Evolutionary conservation across 257 asterid species (phyloP).

Genomic region (Fraxinus americana): DNA sequence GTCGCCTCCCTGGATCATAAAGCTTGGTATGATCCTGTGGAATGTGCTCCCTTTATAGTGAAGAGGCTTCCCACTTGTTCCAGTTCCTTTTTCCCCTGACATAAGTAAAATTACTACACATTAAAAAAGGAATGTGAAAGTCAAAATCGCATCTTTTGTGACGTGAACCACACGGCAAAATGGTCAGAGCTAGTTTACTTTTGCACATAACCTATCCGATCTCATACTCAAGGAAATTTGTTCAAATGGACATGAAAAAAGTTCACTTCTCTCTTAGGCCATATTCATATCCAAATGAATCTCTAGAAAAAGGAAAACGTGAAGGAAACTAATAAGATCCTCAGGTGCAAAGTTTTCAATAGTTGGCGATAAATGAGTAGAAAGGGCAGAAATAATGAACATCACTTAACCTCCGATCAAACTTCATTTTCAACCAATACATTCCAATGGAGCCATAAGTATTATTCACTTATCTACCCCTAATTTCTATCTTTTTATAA

Average conservation of each 20-base stretch:
- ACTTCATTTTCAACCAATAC: too few species aligned
- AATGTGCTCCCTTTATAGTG: conserved; percentile 82
- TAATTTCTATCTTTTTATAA: too few species aligned
- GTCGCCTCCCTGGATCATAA: conserved; percentile 98
- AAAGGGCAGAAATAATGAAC: neutral
- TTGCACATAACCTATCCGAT: neutral
- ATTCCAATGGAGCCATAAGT: too few species aligned
- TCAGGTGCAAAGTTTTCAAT: neutral
- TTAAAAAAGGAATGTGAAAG: conserved; percentile 11
- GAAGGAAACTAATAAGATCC: neutral
- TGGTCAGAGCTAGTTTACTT: conserved; percentile 2
- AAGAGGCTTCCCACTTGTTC: conserved; percentile 73
- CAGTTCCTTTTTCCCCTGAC: conserved; percentile 90
- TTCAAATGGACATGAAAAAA: neutral
- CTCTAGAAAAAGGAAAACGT: neutral
- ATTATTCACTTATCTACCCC: too few species aligned
- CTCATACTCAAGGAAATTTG: conserved; percentile 9
- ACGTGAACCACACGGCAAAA: conserved; percentile 17
- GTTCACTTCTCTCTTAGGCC: neutral
- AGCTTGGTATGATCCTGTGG: conserved; percentile 90
- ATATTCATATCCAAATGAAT: neutral
- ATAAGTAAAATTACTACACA: conserved; percentile 8
- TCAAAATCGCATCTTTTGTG: conserved; percentile 2
- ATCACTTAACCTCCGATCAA: too few species aligned
- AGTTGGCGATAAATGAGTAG: neutral